Base-by-base conservation (phyloP, 2,329 filamentous ascomycete species). In the Coleophoma crateriformis region DNA sequence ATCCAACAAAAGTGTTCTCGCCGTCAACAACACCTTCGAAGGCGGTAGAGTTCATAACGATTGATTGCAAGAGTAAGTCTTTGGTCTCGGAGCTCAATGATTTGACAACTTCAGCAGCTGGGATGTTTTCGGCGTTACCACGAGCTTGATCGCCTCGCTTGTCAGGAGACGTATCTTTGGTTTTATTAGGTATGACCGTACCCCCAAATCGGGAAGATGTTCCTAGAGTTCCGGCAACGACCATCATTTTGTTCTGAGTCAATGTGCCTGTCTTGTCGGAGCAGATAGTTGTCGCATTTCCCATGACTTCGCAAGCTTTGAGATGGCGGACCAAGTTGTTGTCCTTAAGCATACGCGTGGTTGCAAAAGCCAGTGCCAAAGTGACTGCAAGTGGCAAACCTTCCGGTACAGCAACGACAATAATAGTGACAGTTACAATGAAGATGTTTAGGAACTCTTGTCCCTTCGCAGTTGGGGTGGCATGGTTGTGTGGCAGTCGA, bases 221-320 rank as follows among this genome's bases (percentile, higher is more conserved):
- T 32, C 85, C 85, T 38, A 88, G 68, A 5, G 84, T 83, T 7
- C 85, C 86, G 22, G 86, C 83, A 32, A 90, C 86, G 1, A 90
- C 85, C 0, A 83, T 86, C 84, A 88, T 88, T 65, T 83, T 82
- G 62, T 88, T 88, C 51, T 87, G 84, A 0, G 85, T 89, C 15
- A 89, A 68, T 5, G 85, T 89, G 45, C 85, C 85, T 1, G 85
- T 89, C 68, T 89, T 89, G 65, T 89, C 88, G 4, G 87, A 90
- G 67, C 88, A 92, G 34, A 92, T 85, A 0, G 87, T 86, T 2
- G 81, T 85, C 3, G 81, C 81, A 58, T 87, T 87, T 5, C 83
- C 83, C 82, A 87, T 86, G 3, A 82, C 85, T 64, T 87, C 84
- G 61, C 82, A 86, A 51, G 83, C 83, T 50, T 81, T 76, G 27